Conservation (phyloP, 2,329 filamentous ascomycete genomes). For the Calonectria crousiana region DNA sequence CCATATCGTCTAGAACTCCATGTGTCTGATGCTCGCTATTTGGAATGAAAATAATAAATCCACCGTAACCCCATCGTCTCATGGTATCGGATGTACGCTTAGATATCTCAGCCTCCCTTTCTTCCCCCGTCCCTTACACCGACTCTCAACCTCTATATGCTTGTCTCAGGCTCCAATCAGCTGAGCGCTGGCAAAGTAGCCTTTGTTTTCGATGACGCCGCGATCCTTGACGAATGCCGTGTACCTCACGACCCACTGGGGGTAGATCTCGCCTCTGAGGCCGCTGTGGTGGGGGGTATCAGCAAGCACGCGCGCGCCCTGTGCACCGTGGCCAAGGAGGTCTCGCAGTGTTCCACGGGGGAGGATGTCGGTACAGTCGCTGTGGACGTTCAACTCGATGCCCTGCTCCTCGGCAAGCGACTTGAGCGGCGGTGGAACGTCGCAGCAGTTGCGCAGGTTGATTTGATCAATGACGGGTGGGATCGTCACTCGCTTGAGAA, state of each 20-base stretch:
- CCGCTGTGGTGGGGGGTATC: conserved; percentile 67
- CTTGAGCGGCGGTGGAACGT: conserved; percentile 89
- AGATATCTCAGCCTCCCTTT: conserved; percentile 21
- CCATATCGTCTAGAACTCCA: conserved; percentile 44
- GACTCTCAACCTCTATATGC: background rate
- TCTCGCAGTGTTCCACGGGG: conserved; percentile 87
- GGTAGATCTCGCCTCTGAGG: conserved; percentile 81
- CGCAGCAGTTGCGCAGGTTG: conserved; percentile 95
- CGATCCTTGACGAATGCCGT: conserved; percentile 94
- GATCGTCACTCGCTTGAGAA: conserved; percentile 78
- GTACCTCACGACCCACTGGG: conserved; percentile 97
- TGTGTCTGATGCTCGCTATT: conserved; percentile 51
- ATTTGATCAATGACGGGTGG: conserved; percentile 92
- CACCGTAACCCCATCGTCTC: conserved; percentile 23
- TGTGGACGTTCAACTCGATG: conserved; percentile 92
- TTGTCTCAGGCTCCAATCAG: conserved; percentile 58
- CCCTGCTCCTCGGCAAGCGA: conserved; percentile 84
- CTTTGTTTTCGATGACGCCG: conserved; percentile 98
- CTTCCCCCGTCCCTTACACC: background rate
- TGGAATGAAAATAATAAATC: conserved; percentile 39
- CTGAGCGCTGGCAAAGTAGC: conserved; percentile 92
- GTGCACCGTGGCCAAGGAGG: conserved; percentile 78
- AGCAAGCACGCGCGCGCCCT: conserved; percentile 82
- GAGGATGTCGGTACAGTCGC: conserved; percentile 92
- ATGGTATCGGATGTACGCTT: conserved; percentile 29